These are phyloP conservation scores for Leccinum olivaceopallidum DNA, from an alignment of 768 basidiomycete species.

Conservation along the genomic window DNA sequence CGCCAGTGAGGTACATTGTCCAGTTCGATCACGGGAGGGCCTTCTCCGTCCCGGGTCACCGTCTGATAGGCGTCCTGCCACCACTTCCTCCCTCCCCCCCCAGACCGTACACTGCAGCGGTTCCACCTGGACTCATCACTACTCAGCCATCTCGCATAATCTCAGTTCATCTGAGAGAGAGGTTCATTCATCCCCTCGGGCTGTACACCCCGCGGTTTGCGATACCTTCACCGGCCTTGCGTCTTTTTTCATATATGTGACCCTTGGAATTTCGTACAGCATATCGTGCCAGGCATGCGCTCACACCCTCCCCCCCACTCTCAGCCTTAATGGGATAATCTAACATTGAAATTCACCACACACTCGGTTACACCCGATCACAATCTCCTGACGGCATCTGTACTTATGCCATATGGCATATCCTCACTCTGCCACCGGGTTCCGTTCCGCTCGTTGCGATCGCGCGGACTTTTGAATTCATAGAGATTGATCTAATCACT, in stretches of 20 bases:
- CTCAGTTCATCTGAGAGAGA: neutral
- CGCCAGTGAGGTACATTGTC: conserved; percentile 36
- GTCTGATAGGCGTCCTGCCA: conserved; percentile 20
- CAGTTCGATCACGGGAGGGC: conserved; percentile 24
- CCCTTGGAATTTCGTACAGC: conserved; percentile 25
- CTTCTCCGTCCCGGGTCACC: conserved; percentile 16
- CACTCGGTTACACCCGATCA: conserved; percentile 30
- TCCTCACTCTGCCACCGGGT: conserved; percentile 25
- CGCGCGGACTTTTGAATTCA: conserved; percentile 26
- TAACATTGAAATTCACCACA: conserved; percentile 10
- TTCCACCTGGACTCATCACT: conserved; percentile 9
- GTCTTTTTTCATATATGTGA: conserved; percentile 19
- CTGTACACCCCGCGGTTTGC: conserved; percentile 14
- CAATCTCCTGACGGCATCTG: conserved; percentile 25
- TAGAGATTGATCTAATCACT: conserved; percentile 27
- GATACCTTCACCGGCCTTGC: conserved; percentile 6
- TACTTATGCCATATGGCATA: conserved; percentile 27
- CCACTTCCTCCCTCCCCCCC: conserved; percentile 1
- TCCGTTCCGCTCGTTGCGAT: conserved; percentile 30
- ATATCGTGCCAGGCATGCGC: conserved; percentile 21
- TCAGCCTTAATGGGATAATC: conserved; percentile 21
- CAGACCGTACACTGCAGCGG: conserved; percentile 9
- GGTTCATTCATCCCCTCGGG: neutral
- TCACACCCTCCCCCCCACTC: conserved; percentile 8
- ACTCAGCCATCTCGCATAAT: conserved; percentile 2